These are phyloP conservation scores for Fraxinus xanthoxyloides DNA, from an alignment of 305 asterid species.

Conservation along the genomic window DNA sequence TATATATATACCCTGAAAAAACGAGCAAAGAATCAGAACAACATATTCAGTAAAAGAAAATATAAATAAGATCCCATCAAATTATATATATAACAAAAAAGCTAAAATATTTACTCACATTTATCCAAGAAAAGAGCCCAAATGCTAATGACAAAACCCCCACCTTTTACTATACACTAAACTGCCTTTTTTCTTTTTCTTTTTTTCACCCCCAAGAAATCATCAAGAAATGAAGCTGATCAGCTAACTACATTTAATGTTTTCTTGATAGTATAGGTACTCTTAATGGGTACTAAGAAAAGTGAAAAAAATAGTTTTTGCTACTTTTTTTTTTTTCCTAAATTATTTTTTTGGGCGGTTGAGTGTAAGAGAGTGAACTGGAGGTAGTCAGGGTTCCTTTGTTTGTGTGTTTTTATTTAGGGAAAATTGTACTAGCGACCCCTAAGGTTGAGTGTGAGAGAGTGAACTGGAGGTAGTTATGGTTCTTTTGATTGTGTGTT, in stretches of 20 bases:
- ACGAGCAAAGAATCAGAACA: constrained; percentile 44
- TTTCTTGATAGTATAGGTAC: neutral
- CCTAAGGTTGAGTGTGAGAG: neutral
- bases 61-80: constrained; percentile 29
- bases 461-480: neutral
- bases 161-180: neutral
- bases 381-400: too few species aligned
- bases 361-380: too few species aligned
- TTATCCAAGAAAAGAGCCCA: constrained; percentile 38
- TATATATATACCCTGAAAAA: constrained; percentile 23
- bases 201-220: neutral
- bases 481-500: neutral
- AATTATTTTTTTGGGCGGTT: neutral
- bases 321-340: neutral
- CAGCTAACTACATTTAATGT: neutral
- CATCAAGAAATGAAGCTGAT: neutral
- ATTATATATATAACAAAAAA: neutral
- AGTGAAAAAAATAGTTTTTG: neutral
- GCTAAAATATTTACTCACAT: constrained; percentile 21
- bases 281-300: constrained; percentile 11
- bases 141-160: constrained; percentile 9
- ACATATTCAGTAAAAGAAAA: neutral
- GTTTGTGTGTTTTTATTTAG: too few species aligned
- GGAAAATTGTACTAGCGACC: too few species aligned
- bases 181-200: neutral